Base-by-base conservation (phyloP, 768 basidiomycete species). In the Galerina marginata region DNA sequence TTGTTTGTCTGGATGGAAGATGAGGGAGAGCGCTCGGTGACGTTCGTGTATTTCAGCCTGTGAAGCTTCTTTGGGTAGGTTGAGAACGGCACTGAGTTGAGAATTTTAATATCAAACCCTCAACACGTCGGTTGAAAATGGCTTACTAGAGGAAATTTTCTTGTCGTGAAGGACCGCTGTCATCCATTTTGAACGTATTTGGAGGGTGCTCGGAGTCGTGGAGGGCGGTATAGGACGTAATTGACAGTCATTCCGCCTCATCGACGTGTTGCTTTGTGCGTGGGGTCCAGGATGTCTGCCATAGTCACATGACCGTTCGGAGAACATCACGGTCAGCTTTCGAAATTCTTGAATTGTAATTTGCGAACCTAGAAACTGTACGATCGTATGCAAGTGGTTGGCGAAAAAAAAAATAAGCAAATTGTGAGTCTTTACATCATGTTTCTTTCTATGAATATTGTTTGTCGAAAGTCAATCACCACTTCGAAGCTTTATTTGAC, bases 1-100 rank as follows among this genome's bases (percentile, higher is more conserved):
- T 60, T 94, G 91, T 69, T 89, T 90, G 81, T 96, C 93, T 0
- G 93, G 93, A 66, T 96, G 93, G 63, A 91, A 93, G 16, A 89
- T 75, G 29, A 94, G 81, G 4, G 93, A 93, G 26, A 95, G 73
- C 5, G 84, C 71, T 43, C 84, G 79, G 71, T 93, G 91, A 38
- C 87, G 81, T 57, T 93, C 91, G 50, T 91, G 81, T 60, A 95
- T 88, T 67, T 93, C 90, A 49, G 77, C 76, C 58, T 84, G 81
- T 2, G 87, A 84, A 0, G 91, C 90, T 4, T 82, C 79, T 51
- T 73, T 80, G 14, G 87, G 81, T 49, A 95, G 72, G 69, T 94
- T 94, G 45, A 94, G 82, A 38, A 93, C 82, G 9, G 88, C 76
- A 71, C 90, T 88, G 38, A 9, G 11, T 39, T 2, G 59, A 39